A percentile compares a stretch with the other conserved stretches of the same genome.
phyloP scores from a whole-genome alignment of 352 stramenopile genomes.

The Globisporangium echinulatum region DNA sequence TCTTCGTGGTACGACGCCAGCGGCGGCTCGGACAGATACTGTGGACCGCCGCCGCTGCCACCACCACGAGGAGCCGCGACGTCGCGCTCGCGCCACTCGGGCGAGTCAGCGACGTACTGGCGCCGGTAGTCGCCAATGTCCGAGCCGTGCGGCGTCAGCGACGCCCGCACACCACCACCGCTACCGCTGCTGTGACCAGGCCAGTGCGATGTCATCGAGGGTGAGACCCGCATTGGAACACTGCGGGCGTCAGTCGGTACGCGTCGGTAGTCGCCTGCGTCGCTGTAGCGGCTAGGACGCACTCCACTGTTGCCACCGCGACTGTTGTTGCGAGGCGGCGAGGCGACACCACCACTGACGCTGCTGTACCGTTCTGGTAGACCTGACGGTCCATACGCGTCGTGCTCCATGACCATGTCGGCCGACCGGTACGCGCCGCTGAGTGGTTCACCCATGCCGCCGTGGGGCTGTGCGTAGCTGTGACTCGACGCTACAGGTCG shows the following conservation, averaged over 20 bases:
- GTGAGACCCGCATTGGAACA: not conserved
- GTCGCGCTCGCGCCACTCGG: slow-evolving; percentile 29
- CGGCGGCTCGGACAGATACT: not conserved
- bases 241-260: not conserved
- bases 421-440: too few species aligned
- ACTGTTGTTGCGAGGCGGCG: not conserved
- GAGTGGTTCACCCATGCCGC: too few species aligned
- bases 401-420: slow-evolving; percentile 7
- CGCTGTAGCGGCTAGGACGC: not conserved
- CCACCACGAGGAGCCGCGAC: not conserved
- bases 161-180: not conserved
- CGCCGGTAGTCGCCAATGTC: slow-evolving; percentile 19
- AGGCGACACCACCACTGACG: not conserved
- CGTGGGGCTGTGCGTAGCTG: not conserved
- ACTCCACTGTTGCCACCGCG: not conserved
- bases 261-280: slow-evolving; percentile 5
- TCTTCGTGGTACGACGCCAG: not conserved
- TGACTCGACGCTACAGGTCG: not conserved
- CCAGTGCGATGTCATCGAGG: not conserved
- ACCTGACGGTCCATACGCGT: not conserved
- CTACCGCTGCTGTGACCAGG: not conserved
- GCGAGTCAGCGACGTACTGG: slow-evolving; percentile 19
- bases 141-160: not conserved
- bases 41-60: not conserved
- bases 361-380: not conserved